Conservation (phyloP, 1,284 basidiomycete genomes). For the Rhodotorula sp. region DNA sequence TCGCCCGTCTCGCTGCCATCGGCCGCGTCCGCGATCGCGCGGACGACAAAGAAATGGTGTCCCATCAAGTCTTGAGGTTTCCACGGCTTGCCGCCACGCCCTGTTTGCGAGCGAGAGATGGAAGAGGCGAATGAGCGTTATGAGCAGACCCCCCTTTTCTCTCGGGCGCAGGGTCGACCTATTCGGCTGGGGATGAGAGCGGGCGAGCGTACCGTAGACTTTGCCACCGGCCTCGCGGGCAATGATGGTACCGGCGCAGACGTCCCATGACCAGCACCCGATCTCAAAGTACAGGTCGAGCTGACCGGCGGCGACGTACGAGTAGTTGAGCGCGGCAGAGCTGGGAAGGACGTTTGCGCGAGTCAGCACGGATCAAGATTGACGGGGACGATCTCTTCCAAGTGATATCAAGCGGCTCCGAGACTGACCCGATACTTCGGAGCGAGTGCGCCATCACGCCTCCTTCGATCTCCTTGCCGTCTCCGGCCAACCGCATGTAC, state of each 20-base stretch:
- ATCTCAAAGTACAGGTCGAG: slow-evolving; percentile 85
- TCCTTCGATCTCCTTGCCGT: slow-evolving; percentile 63
- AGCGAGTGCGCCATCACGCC: slow-evolving; percentile 87
- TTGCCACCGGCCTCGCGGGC: slow-evolving; percentile 83
- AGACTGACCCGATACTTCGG: slow-evolving; percentile 68
- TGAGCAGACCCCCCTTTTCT: too few species aligned
- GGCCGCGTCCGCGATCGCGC: slow-evolving; percentile 38
- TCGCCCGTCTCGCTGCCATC: slow-evolving; percentile 58
- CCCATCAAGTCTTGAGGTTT: slow-evolving; percentile 41
- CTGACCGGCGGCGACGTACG: slow-evolving; percentile 73
- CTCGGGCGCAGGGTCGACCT: too few species aligned
- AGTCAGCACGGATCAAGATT: neutral
- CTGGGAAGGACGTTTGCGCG: slow-evolving; percentile 4
- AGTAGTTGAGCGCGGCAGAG: slow-evolving; percentile 75
- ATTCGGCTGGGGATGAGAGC: too few species aligned
- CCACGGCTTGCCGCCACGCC: slow-evolving; percentile 42
- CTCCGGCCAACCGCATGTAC: slow-evolving; percentile 74
- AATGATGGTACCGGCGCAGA: slow-evolving; percentile 82
- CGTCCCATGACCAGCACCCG: slow-evolving; percentile 66
- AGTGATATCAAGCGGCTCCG: too few species aligned
- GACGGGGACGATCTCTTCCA: too few species aligned
- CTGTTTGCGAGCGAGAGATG: slow-evolving; percentile 10
- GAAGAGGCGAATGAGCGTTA: neutral
- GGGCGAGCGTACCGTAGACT: slow-evolving; percentile 56
- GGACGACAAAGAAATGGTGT: slow-evolving; percentile 46